phyloP scores from a whole-genome alignment of 2,329 filamentous ascomycete genomes.

The Claviceps citrina region DNA sequence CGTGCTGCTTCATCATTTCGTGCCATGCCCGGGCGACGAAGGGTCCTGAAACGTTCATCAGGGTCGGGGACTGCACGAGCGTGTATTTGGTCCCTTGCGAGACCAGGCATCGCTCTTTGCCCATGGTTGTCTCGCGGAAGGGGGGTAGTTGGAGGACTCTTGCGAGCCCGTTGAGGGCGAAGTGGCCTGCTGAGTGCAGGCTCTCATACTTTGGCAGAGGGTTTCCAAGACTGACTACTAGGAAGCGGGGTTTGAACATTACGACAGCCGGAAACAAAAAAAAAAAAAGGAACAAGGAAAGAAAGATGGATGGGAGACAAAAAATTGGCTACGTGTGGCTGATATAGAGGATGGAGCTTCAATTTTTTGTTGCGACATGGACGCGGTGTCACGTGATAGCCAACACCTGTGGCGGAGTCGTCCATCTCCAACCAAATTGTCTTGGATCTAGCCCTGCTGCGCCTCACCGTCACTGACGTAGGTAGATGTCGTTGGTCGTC shows the following conservation, averaged over 20 bases:
- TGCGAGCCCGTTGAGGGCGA: constrained; percentile 49
- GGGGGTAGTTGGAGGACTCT: constrained; percentile 28
- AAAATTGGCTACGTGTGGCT: too few relatives aligned
- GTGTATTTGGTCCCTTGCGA: constrained; percentile 39
- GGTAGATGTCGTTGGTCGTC: constrained; percentile 7
- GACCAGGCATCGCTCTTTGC: constrained; percentile 35
- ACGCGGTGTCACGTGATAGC: constrained; percentile 17
- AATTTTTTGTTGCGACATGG: constrained; percentile 1
- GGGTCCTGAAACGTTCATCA: constrained; percentile 75
- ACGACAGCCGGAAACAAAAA: constrained; percentile 3
- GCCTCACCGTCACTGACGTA: constrained; percentile 11
- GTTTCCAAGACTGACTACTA: constrained; percentile 82
- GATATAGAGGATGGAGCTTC: neutral
- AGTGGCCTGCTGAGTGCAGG: constrained; percentile 77
- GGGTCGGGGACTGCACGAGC: constrained; percentile 56
- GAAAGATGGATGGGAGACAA: too few relatives aligned
- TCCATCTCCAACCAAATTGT: neutral
- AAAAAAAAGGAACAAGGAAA: too few relatives aligned
- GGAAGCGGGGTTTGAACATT: constrained; percentile 37
- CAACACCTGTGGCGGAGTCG: constrained; percentile 7
- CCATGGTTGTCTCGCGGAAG: constrained; percentile 32
- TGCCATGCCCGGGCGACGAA: constrained; percentile 53
- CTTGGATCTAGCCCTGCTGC: constrained; percentile 2
- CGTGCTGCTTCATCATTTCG: constrained; percentile 30
- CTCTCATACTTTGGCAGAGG: constrained; percentile 59